phyloP scores from a whole-genome alignment of 768 basidiomycete genomes.

The Hericium rajendrae region DNA sequence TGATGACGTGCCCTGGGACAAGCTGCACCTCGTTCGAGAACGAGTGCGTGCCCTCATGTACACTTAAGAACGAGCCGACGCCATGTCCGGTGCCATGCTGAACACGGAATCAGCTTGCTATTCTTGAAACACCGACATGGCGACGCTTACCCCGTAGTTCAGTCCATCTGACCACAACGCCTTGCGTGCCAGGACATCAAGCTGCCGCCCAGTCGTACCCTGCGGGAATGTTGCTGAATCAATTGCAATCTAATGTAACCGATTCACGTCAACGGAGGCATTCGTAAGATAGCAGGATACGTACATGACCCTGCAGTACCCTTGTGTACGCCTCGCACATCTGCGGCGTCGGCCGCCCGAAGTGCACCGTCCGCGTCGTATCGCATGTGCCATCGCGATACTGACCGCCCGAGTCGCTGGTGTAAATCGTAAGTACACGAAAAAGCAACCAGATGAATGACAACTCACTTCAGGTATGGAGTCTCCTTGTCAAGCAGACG shows the following conservation, averaged over 20 bases:
- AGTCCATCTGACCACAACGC: constrained; percentile 82
- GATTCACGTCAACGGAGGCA: constrained; percentile 13
- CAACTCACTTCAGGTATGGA: constrained; percentile 64
- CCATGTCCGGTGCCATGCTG: constrained; percentile 92
- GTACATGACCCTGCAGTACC: constrained; percentile 91
- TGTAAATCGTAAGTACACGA: constrained; percentile 1
- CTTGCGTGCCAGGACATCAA: constrained; percentile 85
- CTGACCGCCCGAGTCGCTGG: constrained; percentile 76
- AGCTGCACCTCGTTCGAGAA: constrained; percentile 65
- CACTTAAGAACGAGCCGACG: constrained; percentile 77
- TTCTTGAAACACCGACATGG: not conserved
- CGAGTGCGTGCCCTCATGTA: constrained; percentile 78
- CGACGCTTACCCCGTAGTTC: constrained; percentile 57
- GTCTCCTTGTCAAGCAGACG: constrained; percentile 65
- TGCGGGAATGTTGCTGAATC: constrained; percentile 86
- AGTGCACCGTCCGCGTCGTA: constrained; percentile 75
- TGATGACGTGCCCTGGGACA: constrained; percentile 80
- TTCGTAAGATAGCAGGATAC: constrained; percentile 24
- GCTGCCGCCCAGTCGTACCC: constrained; percentile 72
- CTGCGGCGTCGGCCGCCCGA: constrained; percentile 79
- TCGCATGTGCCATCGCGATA: constrained; percentile 87
- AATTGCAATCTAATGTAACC: constrained; percentile 65
- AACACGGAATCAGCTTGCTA: not conserved
- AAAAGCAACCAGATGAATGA: constrained; percentile 25
- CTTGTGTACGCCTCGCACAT: constrained; percentile 89